phyloP scores from a whole-genome alignment of 83 land plant genomes.

The Picea mariana region DNA sequence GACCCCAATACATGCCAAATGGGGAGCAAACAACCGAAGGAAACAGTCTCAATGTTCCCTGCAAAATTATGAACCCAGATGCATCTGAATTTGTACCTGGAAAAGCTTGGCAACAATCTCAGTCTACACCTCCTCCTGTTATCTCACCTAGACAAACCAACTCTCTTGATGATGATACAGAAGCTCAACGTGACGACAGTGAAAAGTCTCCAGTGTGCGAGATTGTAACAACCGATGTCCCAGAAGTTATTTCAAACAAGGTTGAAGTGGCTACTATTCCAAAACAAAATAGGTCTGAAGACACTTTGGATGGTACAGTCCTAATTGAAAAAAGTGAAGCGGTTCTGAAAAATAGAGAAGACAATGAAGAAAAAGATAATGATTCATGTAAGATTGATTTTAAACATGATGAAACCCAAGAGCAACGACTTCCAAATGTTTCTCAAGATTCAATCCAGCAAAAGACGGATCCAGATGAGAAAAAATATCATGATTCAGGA shows the following conservation, averaged over 20 bases:
- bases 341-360: neutral
- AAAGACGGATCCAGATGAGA: neutral
- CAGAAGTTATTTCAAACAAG: neutral
- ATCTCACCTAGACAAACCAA: constrained; percentile 4
- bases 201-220: neutral
- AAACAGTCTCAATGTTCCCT: constrained; percentile 27
- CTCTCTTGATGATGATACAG: constrained; percentile 9
- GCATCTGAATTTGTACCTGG: constrained; percentile 81
- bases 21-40: constrained; percentile 21
- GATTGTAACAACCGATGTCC: neutral
- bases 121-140: constrained; percentile 1
- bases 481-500: neutral
- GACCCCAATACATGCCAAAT: constrained; percentile 25
- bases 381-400: neutral
- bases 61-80: constrained; percentile 67
- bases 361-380: neutral
- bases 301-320: neutral
- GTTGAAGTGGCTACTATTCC: neutral
- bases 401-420: constrained; percentile 2
- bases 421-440: neutral
- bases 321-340: neutral
- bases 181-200: neutral
- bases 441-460: neutral
- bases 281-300: neutral
- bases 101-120: constrained; percentile 57